Conservation (phyloP, 441 rosid species). For the Daphne laureola region DNA sequence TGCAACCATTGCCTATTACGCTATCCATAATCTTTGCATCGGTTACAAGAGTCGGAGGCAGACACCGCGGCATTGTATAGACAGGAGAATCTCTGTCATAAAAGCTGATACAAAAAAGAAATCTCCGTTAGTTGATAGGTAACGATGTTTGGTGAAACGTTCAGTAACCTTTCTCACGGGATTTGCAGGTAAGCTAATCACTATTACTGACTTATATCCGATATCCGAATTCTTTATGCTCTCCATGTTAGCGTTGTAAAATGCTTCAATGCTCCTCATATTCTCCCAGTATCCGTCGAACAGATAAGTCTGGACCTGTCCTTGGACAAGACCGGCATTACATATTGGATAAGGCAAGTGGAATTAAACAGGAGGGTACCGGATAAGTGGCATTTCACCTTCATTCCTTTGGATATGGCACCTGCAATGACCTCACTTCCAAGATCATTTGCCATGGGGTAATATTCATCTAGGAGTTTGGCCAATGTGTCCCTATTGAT, state of each 20-base stretch:
- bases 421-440: constrained; percentile 58
- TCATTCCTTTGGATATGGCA: constrained; percentile 61
- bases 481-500: constrained; percentile 45
- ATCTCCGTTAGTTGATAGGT: constrained; percentile 9
- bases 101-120: constrained; percentile 39
- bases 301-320: constrained; percentile 54
- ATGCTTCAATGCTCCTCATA: constrained; percentile 57
- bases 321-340: not conserved
- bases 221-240: constrained; percentile 35
- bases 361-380: not conserved
- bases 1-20: constrained; percentile 78
- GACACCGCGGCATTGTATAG: constrained; percentile 59
- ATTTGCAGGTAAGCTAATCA: constrained; percentile 13
- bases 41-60: constrained; percentile 52
- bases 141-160: not conserved
- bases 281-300: constrained; percentile 85
- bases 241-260: constrained; percentile 74
- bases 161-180: constrained; percentile 6
- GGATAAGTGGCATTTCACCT: constrained; percentile 25
- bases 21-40: constrained; percentile 53
- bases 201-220: constrained; percentile 38
- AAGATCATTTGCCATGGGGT: constrained; percentile 46
- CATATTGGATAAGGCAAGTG: not conserved
- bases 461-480: constrained; percentile 43
- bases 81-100: constrained; percentile 44